These are phyloP conservation scores for Penicillium sp. DNA, from an alignment of 2,329 filamentous ascomycete species.

Conservation along the genomic window DNA sequence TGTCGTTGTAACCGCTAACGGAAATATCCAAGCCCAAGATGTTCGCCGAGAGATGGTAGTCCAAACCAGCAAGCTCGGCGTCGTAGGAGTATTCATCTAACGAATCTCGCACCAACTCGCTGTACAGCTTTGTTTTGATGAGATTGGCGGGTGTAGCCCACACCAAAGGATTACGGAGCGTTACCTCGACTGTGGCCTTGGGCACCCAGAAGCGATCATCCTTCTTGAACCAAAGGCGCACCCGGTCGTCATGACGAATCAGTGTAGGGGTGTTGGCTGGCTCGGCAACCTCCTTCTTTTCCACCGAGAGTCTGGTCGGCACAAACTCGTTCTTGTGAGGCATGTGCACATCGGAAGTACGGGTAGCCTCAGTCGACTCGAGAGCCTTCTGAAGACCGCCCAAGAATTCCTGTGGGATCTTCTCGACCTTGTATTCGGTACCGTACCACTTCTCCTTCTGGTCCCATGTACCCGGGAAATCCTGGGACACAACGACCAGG, in stretches of 20 bases:
- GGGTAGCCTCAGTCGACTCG: constrained; percentile 55
- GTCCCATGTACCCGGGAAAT: constrained; percentile 80
- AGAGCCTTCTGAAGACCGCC: constrained; percentile 66
- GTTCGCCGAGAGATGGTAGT: constrained; percentile 75
- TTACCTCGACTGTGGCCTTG: constrained; percentile 82
- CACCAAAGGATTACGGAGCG: constrained; percentile 75
- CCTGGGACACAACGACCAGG: constrained; percentile 77
- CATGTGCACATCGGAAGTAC: constrained; percentile 73
- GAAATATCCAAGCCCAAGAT: constrained; percentile 73
- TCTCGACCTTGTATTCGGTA: constrained; percentile 84
- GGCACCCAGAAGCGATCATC: constrained; percentile 98
- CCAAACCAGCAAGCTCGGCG: constrained; percentile 84
- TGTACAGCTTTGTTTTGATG: constrained; percentile 76
- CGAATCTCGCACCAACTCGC: constrained; percentile 82
- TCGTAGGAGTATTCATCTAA: constrained; percentile 94
- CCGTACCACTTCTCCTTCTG: constrained; percentile 96
- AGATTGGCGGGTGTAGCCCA: constrained; percentile 74
- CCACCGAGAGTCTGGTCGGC: constrained; percentile 86
- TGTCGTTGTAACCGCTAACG: constrained; percentile 92
- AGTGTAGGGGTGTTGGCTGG: constrained; percentile 73
- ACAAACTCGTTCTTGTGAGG: constrained; percentile 96
- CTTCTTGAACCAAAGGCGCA: constrained; percentile 95
- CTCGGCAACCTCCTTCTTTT: constrained; percentile 84
- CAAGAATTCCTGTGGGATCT: constrained; percentile 74
- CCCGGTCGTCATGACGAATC: constrained; percentile 77